Base-by-base conservation (phyloP, 495 filamentous ascomycete species). In the Aspergillus nanangensis region DNA sequence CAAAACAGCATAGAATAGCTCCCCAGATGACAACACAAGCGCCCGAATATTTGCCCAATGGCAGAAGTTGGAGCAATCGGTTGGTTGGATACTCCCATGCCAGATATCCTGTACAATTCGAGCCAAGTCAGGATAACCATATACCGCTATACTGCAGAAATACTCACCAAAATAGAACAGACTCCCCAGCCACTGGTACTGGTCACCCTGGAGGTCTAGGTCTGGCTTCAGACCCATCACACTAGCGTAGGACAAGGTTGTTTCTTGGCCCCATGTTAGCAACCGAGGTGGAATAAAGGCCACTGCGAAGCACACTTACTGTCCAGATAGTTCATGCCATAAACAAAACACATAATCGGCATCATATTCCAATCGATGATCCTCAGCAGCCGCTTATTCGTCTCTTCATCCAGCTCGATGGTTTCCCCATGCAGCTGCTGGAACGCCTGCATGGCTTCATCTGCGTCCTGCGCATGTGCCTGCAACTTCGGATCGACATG, bases 291-390 rank as follows among this genome's bases (percentile, higher is more conserved):
- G 8, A 19, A 15, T 2, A 13, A 5, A 14, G n/a, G 10, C 14
- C 13, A 10, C 23, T 3, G 37, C 7, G n/a, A 31, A 13, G 27
- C 29, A 36, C 22, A 54, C 49, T 47, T 61, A 75, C 71, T 85
- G 55, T 85, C 81, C 11, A 83, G 57, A 55, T 74, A 85, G 49
- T 84, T 81, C 63, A 85, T 74, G 5, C 78, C 79, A 47, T 85
- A 84, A 7, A 83, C 67, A 32, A 77, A 55, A 43, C 81, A 85
- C 56, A 85, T 62, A 36, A 78, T 70, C 0, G 81, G 81, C 77
- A 85, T 80, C 47, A 85, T 56, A 50, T 82, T 72, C 58, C 66
- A 67, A 50, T 85, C 81, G 41, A 85, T 85, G 20, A 69, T 79
- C 17, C 61, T 57, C 20, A 85, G 47, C 7, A 84, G 48, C 13